Conservation (phyloP, 805 yeast species). For the Cyberlindnera americana region DNA sequence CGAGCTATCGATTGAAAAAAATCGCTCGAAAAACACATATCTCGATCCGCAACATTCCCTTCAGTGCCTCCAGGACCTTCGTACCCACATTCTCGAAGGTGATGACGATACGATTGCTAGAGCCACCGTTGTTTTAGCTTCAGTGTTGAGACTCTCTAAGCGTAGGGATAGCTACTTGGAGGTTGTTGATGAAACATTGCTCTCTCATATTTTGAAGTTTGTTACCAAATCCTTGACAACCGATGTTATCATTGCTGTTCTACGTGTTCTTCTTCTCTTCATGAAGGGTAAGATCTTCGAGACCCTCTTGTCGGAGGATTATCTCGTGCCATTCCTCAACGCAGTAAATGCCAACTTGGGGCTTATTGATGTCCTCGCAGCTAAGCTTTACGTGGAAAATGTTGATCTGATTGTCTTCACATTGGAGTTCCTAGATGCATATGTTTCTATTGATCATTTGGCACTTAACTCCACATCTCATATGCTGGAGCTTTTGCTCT, state of each 20-base stretch:
- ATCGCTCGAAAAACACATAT: slow-evolving; percentile 13
- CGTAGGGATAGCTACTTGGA: slow-evolving; percentile 32
- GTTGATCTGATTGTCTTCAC: slow-evolving; percentile 22
- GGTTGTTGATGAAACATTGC: slow-evolving; percentile 39
- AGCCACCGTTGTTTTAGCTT: slow-evolving; percentile 51
- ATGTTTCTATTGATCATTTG: slow-evolving; percentile 19
- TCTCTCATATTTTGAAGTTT: slow-evolving; percentile 39
- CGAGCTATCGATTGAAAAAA: slow-evolving; percentile 22
- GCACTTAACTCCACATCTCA: slow-evolving; percentile 21
- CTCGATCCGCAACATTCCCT: slow-evolving; percentile 20
- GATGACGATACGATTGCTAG: slow-evolving; percentile 34
- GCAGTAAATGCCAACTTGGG: slow-evolving; percentile 17
- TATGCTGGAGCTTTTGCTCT: slow-evolving; percentile 41
- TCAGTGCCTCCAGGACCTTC: slow-evolving; percentile 31
- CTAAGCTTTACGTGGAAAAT: slow-evolving; percentile 22
- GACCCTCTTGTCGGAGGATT: slow-evolving; percentile 12
- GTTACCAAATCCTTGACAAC: slow-evolving; percentile 39
- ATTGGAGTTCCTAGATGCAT: slow-evolving; percentile 21
- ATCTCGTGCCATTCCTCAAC: slow-evolving; percentile 17
- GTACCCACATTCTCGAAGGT: slow-evolving; percentile 28
- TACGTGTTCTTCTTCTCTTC: slow-evolving; percentile 32
- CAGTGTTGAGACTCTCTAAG: slow-evolving; percentile 46
- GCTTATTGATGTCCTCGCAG: slow-evolving; percentile 17
- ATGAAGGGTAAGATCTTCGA: slow-evolving; percentile 25
- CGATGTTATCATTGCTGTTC: slow-evolving; percentile 37